Evolutionary conservation across 345 rosid genomes (phyloP).

Genomic region (Psidium guajava): DNA sequence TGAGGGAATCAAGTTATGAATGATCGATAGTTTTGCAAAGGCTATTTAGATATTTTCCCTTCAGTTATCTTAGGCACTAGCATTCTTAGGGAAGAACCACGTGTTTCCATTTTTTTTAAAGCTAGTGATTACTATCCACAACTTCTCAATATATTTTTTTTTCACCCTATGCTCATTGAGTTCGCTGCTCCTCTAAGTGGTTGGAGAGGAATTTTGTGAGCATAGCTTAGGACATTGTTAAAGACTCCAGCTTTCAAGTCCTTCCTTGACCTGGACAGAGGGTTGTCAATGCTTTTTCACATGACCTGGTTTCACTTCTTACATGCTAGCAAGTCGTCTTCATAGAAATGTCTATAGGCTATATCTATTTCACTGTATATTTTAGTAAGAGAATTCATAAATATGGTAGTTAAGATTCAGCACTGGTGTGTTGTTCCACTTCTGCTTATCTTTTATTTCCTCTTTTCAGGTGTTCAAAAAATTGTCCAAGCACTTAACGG

Average conservation of each 20-base stretch:
- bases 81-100: neutral
- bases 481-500: slow-evolving; percentile 61
- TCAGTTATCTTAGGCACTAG: neutral
- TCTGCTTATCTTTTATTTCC: slow-evolving; percentile 3
- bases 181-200: neutral
- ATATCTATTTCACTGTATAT: neutral
- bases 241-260: neutral
- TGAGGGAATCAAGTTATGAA: neutral
- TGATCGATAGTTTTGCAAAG: neutral
- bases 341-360: neutral
- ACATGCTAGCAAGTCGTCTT: neutral
- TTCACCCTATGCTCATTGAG: neutral
- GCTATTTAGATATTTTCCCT: neutral
- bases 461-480: slow-evolving; percentile 53
- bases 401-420: neutral
- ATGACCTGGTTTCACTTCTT: neutral
- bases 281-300: neutral
- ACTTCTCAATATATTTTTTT: neutral
- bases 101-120: neutral
- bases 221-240: neutral
- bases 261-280: neutral
- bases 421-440: neutral
- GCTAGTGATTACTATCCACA: neutral
- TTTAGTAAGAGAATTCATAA: neutral
- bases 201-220: neutral